A percentile compares a stretch with the other conserved stretches of the same genome.
phyloP scores from a whole-genome alignment of 441 rosid genomes.

The Corymbia calophylla region DNA sequence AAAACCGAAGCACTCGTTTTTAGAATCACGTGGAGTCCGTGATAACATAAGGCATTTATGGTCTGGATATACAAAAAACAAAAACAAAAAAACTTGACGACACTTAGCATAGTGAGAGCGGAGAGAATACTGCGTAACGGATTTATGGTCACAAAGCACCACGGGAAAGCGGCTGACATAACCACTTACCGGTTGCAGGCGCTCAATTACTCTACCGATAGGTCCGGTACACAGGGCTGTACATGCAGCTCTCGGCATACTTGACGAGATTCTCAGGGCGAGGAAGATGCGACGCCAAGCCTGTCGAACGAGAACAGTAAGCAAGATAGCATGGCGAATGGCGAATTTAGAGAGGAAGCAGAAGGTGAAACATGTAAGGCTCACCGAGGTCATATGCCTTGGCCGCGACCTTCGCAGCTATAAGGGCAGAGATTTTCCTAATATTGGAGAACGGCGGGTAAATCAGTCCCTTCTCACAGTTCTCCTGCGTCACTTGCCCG shows the following conservation, averaged over 20 bases:
- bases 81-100: neutral
- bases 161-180: neutral
- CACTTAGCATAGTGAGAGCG: neutral
- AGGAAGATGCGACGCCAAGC: conserved; percentile 56
- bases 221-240: conserved; percentile 44
- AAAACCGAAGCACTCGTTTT: neutral
- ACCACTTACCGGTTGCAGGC: neutral
- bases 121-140: neutral
- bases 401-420: conserved; percentile 58
- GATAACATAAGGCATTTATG: neutral
- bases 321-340: neutral
- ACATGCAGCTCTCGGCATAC: conserved; percentile 73
- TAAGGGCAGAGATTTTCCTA: conserved; percentile 54
- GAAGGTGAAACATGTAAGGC: neutral
- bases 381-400: conserved; percentile 69
- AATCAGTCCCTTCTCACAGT: conserved; percentile 50
- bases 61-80: neutral
- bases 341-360: neutral
- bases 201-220: conserved; percentile 15
- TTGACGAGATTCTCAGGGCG: conserved; percentile 46
- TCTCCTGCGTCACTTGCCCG: conserved; percentile 42
- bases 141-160: neutral
- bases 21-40: neutral
- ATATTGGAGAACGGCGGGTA: conserved; percentile 54
- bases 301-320: conserved; percentile 15